phyloP scores from a whole-genome alignment of 306 rosid species.

The Mucuna pruriens region DNA sequence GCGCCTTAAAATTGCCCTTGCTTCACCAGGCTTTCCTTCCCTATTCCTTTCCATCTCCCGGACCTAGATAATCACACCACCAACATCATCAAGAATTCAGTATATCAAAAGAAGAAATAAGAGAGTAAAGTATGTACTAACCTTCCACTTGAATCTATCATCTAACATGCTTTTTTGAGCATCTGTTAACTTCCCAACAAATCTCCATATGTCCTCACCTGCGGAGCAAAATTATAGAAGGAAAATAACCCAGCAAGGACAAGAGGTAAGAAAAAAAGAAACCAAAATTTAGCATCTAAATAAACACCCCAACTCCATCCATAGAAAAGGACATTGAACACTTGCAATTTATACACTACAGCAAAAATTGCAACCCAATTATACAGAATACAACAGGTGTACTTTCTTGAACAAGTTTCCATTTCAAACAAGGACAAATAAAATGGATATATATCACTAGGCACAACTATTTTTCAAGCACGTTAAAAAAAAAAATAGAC shows the following conservation, averaged over 20 bases:
- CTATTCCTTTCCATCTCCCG: slow-evolving; percentile 97
- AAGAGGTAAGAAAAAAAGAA: slow-evolving; percentile 9
- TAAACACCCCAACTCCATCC: too few relatives aligned
- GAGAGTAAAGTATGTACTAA: slow-evolving; percentile 31
- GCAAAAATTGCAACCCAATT: background rate
- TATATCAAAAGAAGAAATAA: slow-evolving; percentile 5
- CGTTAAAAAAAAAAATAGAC: background rate
- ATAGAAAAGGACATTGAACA: background rate
- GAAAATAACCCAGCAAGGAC: slow-evolving; percentile 21
- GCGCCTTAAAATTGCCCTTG: slow-evolving; percentile 90
- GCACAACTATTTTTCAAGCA: background rate
- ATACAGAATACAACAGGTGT: slow-evolving; percentile 8
- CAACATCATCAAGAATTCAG: slow-evolving; percentile 28
- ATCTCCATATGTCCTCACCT: slow-evolving; percentile 99
- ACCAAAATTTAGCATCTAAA: slow-evolving; percentile 20
- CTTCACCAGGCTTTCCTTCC: slow-evolving; percentile 99
- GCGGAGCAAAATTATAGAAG: background rate
- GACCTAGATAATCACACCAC: slow-evolving; percentile 54
- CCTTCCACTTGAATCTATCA: slow-evolving; percentile 99
- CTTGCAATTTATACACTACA: background rate
- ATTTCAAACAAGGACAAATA: background rate
- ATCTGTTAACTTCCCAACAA: slow-evolving; percentile 92
- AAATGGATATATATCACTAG: background rate
- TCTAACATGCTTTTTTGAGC: slow-evolving; percentile 99
- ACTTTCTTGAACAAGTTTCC: background rate